Percentiles rank a stretch among this genome's conserved stretches.
These are phyloP conservation scores for Trametes sp. DNA, from an alignment of 1,284 basidiomycete genomes.

Conservation along the genomic window DNA sequence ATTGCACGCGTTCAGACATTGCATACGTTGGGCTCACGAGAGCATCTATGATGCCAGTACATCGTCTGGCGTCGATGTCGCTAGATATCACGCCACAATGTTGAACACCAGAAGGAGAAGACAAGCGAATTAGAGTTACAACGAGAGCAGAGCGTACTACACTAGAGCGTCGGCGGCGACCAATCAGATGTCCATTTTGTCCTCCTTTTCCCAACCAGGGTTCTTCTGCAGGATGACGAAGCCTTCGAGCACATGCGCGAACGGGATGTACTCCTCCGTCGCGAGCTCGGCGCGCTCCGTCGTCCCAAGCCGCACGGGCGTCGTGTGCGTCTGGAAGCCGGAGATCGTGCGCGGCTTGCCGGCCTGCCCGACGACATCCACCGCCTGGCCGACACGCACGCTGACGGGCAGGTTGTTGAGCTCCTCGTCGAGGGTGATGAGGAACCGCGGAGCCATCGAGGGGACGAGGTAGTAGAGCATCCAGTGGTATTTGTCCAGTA, in stretches of 20 bases:
- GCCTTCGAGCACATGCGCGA: slow-evolving; percentile 88
- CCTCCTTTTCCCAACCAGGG: slow-evolving; percentile 83
- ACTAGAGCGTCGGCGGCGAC: slow-evolving; percentile 20
- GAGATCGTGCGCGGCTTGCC: slow-evolving; percentile 92
- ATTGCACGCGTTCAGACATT: no score
- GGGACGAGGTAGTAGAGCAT: slow-evolving; percentile 96
- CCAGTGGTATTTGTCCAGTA: slow-evolving; percentile 97
- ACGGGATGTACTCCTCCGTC: slow-evolving; percentile 96
- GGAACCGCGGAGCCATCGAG: slow-evolving; percentile 98
- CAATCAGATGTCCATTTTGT: slow-evolving; percentile 77
- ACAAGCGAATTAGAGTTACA: slow-evolving; percentile 28
- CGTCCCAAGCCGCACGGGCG: slow-evolving; percentile 94
- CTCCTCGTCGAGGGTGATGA: slow-evolving; percentile 96
- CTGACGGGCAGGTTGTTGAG: slow-evolving; percentile 87
- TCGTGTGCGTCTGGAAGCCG: slow-evolving; percentile 97
- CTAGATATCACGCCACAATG: no score
- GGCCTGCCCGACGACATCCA: slow-evolving; percentile 91
- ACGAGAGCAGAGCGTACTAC: slow-evolving; percentile 32
- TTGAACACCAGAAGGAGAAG: background rate
- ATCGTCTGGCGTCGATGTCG: no score
- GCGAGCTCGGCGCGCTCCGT: slow-evolving; percentile 95
- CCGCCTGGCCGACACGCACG: slow-evolving; percentile 95
- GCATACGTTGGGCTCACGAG: no score
- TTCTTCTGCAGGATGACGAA: slow-evolving; percentile 91
- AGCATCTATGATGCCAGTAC: no score